Evolutionary conservation across 2,329 filamentous ascomycete genomes (phyloP).

Genomic region (Aureobasidium sp.): DNA sequence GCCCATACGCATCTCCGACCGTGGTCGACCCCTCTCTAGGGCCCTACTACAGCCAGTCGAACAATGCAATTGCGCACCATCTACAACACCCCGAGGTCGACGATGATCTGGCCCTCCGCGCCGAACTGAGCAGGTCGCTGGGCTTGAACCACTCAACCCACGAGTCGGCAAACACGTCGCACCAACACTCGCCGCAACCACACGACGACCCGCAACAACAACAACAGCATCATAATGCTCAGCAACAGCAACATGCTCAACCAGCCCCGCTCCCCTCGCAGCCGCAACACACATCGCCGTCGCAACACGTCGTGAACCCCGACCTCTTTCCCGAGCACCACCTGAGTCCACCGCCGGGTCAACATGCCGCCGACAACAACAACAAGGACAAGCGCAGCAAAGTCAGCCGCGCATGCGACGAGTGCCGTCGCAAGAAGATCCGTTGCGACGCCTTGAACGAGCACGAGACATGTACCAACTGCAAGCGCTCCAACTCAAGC

Average conservation of each 20-base stretch:
- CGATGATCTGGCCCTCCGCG: slow-evolving; percentile 11
- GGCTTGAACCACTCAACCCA: neutral
- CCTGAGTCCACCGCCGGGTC: slow-evolving; percentile 10
- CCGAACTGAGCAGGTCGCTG: slow-evolving; percentile 6
- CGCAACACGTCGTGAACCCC: neutral
- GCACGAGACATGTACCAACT: slow-evolving; percentile 69
- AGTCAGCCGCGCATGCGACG: slow-evolving; percentile 19
- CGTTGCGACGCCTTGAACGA: slow-evolving; percentile 78
- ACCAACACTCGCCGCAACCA: slow-evolving; percentile 7
- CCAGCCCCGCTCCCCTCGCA: neutral
- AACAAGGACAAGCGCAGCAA: slow-evolving; percentile 16
- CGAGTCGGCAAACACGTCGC: slow-evolving; percentile 3
- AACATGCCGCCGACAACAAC: slow-evolving; percentile 7
- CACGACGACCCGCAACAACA: neutral
- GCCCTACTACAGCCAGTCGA: slow-evolving; percentile 11
- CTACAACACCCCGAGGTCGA: slow-evolving; percentile 8
- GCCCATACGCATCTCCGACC: neutral
- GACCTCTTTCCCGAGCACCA: slow-evolving; percentile 3
- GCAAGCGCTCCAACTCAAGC: slow-evolving; percentile 62
- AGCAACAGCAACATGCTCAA: neutral
- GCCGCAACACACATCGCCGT: neutral
- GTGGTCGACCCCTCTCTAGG: slow-evolving; percentile 14
- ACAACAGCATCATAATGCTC: neutral
- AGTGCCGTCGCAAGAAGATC: slow-evolving; percentile 40
- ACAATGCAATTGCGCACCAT: neutral